Percentiles rank a stretch among this genome's conserved stretches.
Conservation (phyloP, 495 filamentous ascomycete genomes). For the Hyaloscypha hepaticicola region DNA sequence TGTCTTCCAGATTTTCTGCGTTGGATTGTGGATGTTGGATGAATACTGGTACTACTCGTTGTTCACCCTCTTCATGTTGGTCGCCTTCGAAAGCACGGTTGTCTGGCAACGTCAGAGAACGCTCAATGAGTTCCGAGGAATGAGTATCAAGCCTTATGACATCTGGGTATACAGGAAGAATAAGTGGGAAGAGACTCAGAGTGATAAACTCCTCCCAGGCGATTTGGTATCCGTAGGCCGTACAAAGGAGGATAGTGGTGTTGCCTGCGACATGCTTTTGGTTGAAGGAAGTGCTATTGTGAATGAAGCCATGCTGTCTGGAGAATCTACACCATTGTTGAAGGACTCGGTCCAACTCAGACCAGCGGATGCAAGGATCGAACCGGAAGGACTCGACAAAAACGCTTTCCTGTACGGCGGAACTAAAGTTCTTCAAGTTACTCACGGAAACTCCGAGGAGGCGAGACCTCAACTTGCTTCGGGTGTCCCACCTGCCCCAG, state of each 20-base stretch:
- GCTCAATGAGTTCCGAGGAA: conserved; percentile 94
- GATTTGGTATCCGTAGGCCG: conserved; percentile 92
- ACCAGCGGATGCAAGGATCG: conserved; percentile 78
- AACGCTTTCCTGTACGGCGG: conserved; percentile 94
- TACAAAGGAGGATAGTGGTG: conserved; percentile 95
- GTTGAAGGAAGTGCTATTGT: conserved; percentile 96
- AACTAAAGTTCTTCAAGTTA: conserved; percentile 95
- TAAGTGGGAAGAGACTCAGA: conserved; percentile 86
- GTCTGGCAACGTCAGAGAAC: conserved; percentile 99
- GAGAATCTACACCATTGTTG: conserved; percentile 93
- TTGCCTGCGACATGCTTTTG: conserved; percentile 95
- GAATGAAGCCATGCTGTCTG: conserved; percentile 98
- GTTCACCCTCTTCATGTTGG: conserved; percentile 97
- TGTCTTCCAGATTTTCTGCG: conserved; percentile 98
- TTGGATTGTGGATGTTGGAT: conserved; percentile 97
- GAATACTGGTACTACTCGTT: conserved; percentile 99
- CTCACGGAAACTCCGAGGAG: conserved; percentile 77
- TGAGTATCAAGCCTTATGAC: conserved; percentile 98
- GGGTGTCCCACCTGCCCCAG: conserved; percentile 72
- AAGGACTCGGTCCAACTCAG: conserved; percentile 96
- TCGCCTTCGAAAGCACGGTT: conserved; percentile 96
- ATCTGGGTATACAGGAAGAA: conserved; percentile 83
- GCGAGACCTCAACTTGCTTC: conserved; percentile 63
- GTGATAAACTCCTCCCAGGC: conserved; percentile 93
- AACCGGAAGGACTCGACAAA: conserved; percentile 92